Evolutionary conservation across 768 basidiomycete species (phyloP), one percentile per base, ranked within the genome.

Genomic region (Rhizopogon salebrosus): DNA sequence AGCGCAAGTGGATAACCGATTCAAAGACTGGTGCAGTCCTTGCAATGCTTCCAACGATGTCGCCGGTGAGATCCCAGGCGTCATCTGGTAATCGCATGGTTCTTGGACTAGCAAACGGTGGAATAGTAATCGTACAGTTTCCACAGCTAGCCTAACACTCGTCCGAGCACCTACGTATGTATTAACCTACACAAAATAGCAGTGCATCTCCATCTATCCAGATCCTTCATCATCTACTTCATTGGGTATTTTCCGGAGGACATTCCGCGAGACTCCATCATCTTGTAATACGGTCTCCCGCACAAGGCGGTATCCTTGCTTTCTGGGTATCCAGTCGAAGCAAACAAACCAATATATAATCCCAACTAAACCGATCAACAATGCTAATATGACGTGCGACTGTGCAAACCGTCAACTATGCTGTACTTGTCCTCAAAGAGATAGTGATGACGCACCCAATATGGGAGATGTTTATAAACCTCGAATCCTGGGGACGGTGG

Each of bases 371-470:
- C 79, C 79, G 0, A 84, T 67, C 0, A 66, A 60, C 51, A 80
- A 66, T 0, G 78, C 75, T 13, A 74, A 70, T 16, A 72, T 66
- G 8, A 76, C 69, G 52, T 84, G 84, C 3, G 75, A 70, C 81
- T 84, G 34, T n/a, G 26, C 11, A 41, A 38, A 31, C 55, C 6
- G 4, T 11, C 14, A 39, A 13, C 16, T 5, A 22, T 3, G 1
- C 11, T 34, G 22, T 10, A 9, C 1, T 29, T 23, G 34, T 46
- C 54, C 6, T 1, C 6, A 29, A 38, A 35, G 10, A n/a, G n/a
- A n/a, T n/a, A n/a, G n/a, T n/a, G n/a, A n/a, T n/a, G 26, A 35
- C 84, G 60, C 57, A 87, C 87, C 75, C 82, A 88, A 58, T 89
- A 89, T 4, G 86, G 85, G 10, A 89, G 71, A 52, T 70, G 60